A percentile compares a stretch with the other conserved stretches of the same genome.
These are phyloP conservation scores for Ustulina deusta DNA, from an alignment of 2,329 filamentous ascomycete species.

Conservation along the genomic window DNA sequence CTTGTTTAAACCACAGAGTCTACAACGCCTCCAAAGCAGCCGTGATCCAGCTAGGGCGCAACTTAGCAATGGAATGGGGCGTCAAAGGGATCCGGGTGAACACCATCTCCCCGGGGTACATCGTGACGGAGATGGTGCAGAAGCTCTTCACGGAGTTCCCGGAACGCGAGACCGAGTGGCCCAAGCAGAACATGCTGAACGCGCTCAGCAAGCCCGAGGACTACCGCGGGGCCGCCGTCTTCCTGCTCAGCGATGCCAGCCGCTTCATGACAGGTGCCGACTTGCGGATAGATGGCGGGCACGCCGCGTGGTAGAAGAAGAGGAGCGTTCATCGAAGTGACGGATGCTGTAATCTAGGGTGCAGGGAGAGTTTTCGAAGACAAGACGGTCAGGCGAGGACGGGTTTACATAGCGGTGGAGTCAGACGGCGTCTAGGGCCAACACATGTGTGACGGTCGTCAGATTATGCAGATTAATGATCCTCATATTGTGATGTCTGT, in stretches of 20 bases:
- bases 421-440: slow-evolving; percentile 15
- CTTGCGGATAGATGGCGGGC: slow-evolving; percentile 78
- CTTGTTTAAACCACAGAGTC: slow-evolving; percentile 59
- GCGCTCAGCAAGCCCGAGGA: slow-evolving; percentile 75
- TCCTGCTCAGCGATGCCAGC: slow-evolving; percentile 74
- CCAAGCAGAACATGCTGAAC: slow-evolving; percentile 86
- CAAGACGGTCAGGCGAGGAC: not conserved
- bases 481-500: not conserved
- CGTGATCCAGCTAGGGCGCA: slow-evolving; percentile 77
- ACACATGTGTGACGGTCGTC: not conserved
- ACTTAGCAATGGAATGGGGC: slow-evolving; percentile 80
- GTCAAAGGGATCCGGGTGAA: slow-evolving; percentile 80
- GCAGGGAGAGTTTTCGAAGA: not conserved
- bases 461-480: not conserved
- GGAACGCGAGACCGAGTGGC: slow-evolving; percentile 76
- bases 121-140: slow-evolving; percentile 86
- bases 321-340: not conserved
- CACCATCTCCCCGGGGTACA: slow-evolving; percentile 83
- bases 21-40: slow-evolving; percentile 84
- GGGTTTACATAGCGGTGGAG: slow-evolving; percentile 18
- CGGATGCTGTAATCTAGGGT: not conserved
- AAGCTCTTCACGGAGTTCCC: slow-evolving; percentile 81
- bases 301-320: slow-evolving; percentile 66
- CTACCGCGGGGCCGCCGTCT: slow-evolving; percentile 77
- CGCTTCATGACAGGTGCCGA: slow-evolving; percentile 78